Percentiles rank a stretch among this genome's conserved stretches.
These are phyloP conservation scores for Crithidia acanthocephali DNA, from an alignment of 208 protist species.

Conservation along the genomic window DNA sequence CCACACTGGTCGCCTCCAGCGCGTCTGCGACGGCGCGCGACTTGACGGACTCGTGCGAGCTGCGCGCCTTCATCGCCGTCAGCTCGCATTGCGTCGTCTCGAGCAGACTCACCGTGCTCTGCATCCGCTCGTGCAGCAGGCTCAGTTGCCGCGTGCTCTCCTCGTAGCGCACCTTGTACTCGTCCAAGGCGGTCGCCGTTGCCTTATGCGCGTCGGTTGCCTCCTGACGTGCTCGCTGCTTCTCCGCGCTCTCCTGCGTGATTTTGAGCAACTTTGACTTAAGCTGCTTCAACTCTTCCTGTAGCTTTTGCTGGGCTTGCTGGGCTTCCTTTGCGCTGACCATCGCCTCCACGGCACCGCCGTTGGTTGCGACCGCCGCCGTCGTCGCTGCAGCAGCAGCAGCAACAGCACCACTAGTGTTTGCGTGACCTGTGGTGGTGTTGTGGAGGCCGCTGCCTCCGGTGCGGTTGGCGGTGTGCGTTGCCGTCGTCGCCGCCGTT, in stretches of 20 bases:
- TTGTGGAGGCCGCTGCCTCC: neutral
- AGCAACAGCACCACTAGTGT: neutral
- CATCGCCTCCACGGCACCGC: neutral
- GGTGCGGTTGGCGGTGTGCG: neutral
- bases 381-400: neutral
- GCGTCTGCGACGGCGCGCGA: conserved; percentile 34
- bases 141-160: conserved; percentile 37
- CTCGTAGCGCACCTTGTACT: conserved; percentile 48
- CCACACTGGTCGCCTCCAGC: conserved; percentile 24
- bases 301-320: conserved; percentile 10
- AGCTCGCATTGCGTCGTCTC: conserved; percentile 62
- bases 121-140: conserved; percentile 45
- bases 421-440: neutral
- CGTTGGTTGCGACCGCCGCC: neutral
- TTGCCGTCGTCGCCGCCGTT: neutral
- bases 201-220: conserved; percentile 22
- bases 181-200: conserved; percentile 26
- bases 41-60: conserved; percentile 32
- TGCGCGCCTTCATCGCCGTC: conserved; percentile 32
- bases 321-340: conserved; percentile 13
- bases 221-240: conserved; percentile 37
- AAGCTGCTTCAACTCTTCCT: conserved; percentile 33
- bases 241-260: conserved; percentile 14
- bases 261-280: conserved; percentile 31
- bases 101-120: conserved; percentile 46